Evolutionary conservation across 495 filamentous ascomycete genomes (phyloP).

Genomic region (Tetracladium marchalianum): DNA sequence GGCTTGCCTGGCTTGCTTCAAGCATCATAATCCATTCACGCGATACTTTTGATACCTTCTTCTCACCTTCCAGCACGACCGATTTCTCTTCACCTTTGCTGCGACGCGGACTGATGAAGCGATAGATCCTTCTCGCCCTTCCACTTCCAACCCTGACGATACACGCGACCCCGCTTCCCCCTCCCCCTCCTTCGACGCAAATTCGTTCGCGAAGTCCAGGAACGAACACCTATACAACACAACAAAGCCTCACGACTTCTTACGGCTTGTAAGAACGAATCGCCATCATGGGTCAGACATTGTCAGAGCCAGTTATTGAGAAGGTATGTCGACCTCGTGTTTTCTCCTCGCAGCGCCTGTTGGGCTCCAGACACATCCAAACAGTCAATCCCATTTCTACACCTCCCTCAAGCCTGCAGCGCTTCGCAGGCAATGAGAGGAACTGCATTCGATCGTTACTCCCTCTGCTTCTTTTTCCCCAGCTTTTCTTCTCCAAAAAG

Average conservation of each 20-base stretch:
- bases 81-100: neutral
- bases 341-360: no score
- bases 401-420: neutral
- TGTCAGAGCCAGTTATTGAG: conserved; percentile 96
- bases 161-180: conserved; percentile 12
- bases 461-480: neutral
- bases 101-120: conserved; percentile 1
- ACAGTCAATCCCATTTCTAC: neutral
- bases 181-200: conserved; percentile 2
- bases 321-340: conserved; percentile 58
- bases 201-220: neutral
- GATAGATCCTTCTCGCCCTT: conserved; percentile 7
- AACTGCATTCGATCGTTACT: neutral
- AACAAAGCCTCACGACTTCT: conserved; percentile 1
- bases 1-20: no score
- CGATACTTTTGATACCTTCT: conserved; percentile 6
- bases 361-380: neutral
- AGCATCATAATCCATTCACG: conserved; percentile 2
- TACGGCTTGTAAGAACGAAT: conserved; percentile 1
- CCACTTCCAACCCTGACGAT: neutral
- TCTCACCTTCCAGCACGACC: neutral
- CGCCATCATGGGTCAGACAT: conserved; percentile 86
- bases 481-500: no score
- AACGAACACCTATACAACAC: conserved; percentile 2
- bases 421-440: neutral